Percentiles rank a stretch among this genome's conserved stretches.
These are phyloP conservation scores for Corylus heterophylla DNA, from an alignment of 306 rosid genomes.

Conservation along the genomic window DNA sequence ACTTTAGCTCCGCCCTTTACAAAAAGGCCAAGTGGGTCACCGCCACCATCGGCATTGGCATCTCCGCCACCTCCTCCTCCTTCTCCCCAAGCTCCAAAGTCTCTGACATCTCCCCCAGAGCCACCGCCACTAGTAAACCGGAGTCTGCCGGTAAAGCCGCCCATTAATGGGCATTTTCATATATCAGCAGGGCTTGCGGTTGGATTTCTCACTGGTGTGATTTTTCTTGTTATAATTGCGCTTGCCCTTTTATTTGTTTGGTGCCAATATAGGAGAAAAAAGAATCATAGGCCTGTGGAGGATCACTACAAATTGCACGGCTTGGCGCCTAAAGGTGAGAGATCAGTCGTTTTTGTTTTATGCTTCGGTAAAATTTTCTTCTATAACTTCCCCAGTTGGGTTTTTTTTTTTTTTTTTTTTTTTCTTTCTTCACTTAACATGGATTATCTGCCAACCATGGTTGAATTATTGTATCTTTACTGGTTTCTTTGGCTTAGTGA, in stretches of 20 bases:
- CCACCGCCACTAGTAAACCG: constrained; percentile 17
- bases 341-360: neutral
- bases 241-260: constrained; percentile 22
- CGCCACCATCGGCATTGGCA: neutral
- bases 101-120: constrained; percentile 6
- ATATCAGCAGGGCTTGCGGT: constrained; percentile 24
- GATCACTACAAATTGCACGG: constrained; percentile 8
- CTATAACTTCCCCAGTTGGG: neutral
- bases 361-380: neutral
- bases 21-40: neutral
- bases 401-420: neutral
- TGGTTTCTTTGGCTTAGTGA: neutral
- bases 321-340: constrained; percentile 38
- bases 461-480: neutral
- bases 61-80: constrained; percentile 5
- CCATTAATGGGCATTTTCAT: neutral
- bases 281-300: constrained; percentile 3
- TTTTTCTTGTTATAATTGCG: constrained; percentile 20
- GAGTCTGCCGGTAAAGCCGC: constrained; percentile 30
- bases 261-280: constrained; percentile 28
- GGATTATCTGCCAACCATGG: neutral
- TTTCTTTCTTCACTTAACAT: neutral
- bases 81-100: neutral
- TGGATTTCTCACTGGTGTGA: constrained; percentile 33
- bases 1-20: neutral